These are phyloP conservation scores for Hypoxylon sp. DNA, from an alignment of 2,329 filamentous ascomycete genomes.

Conservation along the genomic window DNA sequence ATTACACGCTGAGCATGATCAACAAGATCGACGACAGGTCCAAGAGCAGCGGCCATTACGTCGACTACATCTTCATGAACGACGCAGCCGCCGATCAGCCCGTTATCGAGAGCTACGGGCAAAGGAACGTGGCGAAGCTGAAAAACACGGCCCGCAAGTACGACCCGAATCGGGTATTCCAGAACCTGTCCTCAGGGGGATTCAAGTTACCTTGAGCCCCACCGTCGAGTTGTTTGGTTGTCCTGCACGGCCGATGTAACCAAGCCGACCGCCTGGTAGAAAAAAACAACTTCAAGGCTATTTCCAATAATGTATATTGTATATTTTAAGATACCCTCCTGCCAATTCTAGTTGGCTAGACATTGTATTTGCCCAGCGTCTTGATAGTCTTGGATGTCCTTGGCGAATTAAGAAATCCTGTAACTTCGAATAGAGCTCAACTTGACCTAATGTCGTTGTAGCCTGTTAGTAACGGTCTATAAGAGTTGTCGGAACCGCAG, in stretches of 20 bases:
- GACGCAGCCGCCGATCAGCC: conserved; percentile 46
- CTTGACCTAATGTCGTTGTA: conserved; percentile 1
- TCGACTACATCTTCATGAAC: conserved; percentile 52
- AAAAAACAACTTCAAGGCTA: background rate
- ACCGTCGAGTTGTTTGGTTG: conserved; percentile 14
- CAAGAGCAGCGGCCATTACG: conserved; percentile 37
- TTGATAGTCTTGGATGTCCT: background rate
- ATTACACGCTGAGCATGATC: conserved; percentile 45
- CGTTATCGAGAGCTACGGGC: conserved; percentile 49
- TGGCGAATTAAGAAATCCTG: conserved; percentile 4
- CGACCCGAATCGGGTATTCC: conserved; percentile 45
- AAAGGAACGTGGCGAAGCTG: conserved; percentile 45
- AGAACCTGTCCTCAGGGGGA: conserved; percentile 46
- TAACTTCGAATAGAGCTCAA: background rate
- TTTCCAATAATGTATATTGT: conserved; percentile 19
- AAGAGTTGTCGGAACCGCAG: conserved; percentile 3
- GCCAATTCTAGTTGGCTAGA: conserved; percentile 2
- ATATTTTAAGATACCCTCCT: conserved; percentile 31
- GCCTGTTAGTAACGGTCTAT: background rate
- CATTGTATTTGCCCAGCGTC: conserved; percentile 7
- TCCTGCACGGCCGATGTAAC: conserved; percentile 36
- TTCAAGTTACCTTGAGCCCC: conserved; percentile 48
- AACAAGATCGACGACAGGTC: conserved; percentile 43
- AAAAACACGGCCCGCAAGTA: conserved; percentile 44
- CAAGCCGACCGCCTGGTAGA: background rate